These are phyloP conservation scores for Cryphonectria carpinicola DNA, from an alignment of 2,329 filamentous ascomycete species.

Conservation along the genomic window DNA sequence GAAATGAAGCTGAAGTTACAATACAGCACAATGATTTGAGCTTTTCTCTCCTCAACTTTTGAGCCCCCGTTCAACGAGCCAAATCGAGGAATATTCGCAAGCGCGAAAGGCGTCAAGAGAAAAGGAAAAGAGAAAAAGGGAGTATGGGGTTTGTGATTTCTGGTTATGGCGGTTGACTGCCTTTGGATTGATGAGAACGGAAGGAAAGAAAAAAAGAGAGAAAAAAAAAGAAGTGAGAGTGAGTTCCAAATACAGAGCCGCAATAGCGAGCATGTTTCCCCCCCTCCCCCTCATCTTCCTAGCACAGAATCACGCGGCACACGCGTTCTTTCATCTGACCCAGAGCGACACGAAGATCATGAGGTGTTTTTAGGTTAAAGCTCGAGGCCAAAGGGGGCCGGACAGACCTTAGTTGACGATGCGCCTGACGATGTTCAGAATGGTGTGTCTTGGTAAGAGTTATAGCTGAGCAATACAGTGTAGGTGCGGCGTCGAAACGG, in stretches of 20 bases:
- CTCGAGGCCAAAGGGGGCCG: background rate
- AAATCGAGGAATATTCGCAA: constrained; percentile 7
- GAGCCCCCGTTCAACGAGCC: background rate
- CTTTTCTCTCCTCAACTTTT: background rate
- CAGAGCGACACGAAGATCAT: background rate
- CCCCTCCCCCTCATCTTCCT: background rate
- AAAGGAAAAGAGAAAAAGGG: background rate
- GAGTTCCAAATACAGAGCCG: no score
- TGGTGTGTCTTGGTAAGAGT: background rate
- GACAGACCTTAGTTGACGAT: background rate
- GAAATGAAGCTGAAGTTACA: constrained; percentile 37
- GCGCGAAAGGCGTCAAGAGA: background rate
- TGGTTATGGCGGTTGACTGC: constrained; percentile 1
- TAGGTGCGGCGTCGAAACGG: background rate
- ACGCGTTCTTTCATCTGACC: background rate
- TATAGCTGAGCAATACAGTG: no score
- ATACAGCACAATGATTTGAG: background rate
- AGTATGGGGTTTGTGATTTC: background rate
- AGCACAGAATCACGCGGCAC: background rate
- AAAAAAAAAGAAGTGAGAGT: no score
- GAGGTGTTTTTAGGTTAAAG: background rate
- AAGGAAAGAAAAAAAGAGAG: background rate
- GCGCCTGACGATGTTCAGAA: background rate
- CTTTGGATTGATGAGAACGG: constrained; percentile 1
- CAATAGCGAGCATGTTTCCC: background rate